These are phyloP conservation scores for Hymenoscyphus scutula DNA, from an alignment of 2,329 filamentous ascomycete genomes.

Conservation along the genomic window DNA sequence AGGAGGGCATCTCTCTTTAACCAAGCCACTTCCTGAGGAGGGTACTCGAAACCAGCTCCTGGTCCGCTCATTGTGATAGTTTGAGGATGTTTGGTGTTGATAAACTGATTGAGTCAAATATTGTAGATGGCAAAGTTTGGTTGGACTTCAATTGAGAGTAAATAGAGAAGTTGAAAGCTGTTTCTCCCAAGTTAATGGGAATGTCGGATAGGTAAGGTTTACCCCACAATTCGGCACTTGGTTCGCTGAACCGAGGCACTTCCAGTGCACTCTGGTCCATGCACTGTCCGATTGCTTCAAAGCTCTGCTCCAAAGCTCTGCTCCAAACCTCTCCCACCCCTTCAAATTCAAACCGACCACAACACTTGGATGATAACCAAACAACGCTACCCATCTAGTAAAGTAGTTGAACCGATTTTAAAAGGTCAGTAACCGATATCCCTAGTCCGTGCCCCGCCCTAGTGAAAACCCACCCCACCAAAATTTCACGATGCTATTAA, in stretches of 20 bases:
- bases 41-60: conserved; percentile 76
- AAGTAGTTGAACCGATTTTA: background rate
- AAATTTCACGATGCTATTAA: conserved; percentile 34
- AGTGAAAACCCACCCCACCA: no score
- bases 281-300: background rate
- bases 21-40: conserved; percentile 74
- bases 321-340: background rate
- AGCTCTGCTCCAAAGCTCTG: no score
- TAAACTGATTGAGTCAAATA: background rate
- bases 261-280: no score
- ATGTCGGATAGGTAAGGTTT: background rate
- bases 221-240: background rate
- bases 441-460: no score
- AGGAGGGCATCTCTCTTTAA: conserved; percentile 83
- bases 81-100: background rate
- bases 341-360: background rate
- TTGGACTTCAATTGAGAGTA: background rate
- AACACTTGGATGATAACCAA: background rate
- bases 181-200: background rate
- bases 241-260: background rate
- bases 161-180: background rate
- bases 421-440: no score
- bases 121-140: background rate
- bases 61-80: conserved; percentile 33
- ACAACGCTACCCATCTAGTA: background rate